A percentile compares a stretch with the other conserved stretches of the same genome.
Conservation (phyloP, 805 yeast genomes). For the Schizosaccharomyces octosporus region DNA sequence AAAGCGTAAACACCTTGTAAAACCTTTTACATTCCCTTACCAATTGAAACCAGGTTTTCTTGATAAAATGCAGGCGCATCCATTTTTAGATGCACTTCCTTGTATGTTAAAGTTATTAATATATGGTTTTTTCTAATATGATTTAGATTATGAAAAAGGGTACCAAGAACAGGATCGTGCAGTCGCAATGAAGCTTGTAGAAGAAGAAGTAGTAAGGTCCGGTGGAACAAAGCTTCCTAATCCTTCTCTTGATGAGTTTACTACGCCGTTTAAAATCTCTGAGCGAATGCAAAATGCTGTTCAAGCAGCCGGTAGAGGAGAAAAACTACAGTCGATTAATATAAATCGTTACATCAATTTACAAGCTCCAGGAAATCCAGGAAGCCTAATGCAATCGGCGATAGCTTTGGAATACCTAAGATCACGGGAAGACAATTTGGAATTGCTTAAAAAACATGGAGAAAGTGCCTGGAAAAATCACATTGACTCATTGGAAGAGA, state of each 20-base stretch:
- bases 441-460: not conserved
- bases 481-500: not conserved
- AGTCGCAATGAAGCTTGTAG: not conserved
- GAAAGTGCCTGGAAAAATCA: not conserved
- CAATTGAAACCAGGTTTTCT: not conserved
- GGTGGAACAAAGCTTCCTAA: not conserved
- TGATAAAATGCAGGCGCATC: not conserved
- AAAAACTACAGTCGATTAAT: not conserved
- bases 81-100: not conserved
- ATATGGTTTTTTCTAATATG: not conserved
- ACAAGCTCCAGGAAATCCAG: not conserved
- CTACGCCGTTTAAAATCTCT: not conserved
- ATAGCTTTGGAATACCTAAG: not conserved
- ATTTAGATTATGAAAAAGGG: not conserved
- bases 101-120: not conserved
- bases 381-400: not conserved
- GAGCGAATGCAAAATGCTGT: not conserved
- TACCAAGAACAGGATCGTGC: not conserved
- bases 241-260: too few species aligned
- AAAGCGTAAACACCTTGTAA: too few species aligned
- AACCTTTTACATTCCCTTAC: too few species aligned
- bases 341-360: not conserved
- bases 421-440: not conserved
- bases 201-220: not conserved
- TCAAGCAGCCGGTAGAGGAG: not conserved